phyloP scores from a whole-genome alignment of 1,284 basidiomycete species.

The Fistulinella cinereoalba region DNA sequence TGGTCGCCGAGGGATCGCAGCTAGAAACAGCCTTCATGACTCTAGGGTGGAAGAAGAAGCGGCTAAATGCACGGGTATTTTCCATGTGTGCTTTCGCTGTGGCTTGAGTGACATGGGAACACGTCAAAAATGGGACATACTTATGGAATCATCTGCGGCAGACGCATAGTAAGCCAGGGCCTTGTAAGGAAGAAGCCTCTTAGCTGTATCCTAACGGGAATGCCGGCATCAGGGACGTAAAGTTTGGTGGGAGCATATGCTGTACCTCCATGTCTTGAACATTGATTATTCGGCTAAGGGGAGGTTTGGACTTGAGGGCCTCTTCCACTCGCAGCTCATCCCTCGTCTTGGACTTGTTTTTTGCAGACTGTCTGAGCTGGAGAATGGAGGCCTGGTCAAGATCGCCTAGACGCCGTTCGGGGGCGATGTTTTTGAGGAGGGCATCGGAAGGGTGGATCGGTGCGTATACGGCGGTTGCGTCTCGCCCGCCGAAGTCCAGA shows the following conservation, averaged over 20 bases:
- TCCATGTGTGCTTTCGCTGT: constrained; percentile 50
- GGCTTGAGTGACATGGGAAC: constrained; percentile 2
- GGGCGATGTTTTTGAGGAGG: constrained; percentile 64
- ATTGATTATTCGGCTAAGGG: constrained; percentile 65
- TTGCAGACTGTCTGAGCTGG: constrained; percentile 39
- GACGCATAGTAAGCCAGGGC: constrained; percentile 82
- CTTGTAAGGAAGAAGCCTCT: constrained; percentile 66
- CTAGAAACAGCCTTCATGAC: constrained; percentile 69
- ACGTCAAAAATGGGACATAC: constrained; percentile 43
- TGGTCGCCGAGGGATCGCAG: constrained; percentile 73
- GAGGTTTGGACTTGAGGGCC: constrained; percentile 59
- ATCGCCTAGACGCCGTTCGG: constrained; percentile 67
- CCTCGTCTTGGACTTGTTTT: constrained; percentile 52
- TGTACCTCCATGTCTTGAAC: constrained; percentile 75
- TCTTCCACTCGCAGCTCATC: constrained; percentile 70
- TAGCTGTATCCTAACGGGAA: constrained; percentile 51
- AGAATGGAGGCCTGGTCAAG: constrained; percentile 56
- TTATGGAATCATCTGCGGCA: constrained; percentile 77
- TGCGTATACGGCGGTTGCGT: constrained; percentile 71
- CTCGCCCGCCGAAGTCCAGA: constrained; percentile 74
- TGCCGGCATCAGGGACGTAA: neutral
- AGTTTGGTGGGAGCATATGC: neutral
- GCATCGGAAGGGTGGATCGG: constrained; percentile 74
- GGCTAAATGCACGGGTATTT: constrained; percentile 72
- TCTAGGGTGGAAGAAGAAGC: constrained; percentile 81